Base-by-base conservation (phyloP, 2,329 filamentous ascomycete species). In the Hypoxylon sp. region DNA sequence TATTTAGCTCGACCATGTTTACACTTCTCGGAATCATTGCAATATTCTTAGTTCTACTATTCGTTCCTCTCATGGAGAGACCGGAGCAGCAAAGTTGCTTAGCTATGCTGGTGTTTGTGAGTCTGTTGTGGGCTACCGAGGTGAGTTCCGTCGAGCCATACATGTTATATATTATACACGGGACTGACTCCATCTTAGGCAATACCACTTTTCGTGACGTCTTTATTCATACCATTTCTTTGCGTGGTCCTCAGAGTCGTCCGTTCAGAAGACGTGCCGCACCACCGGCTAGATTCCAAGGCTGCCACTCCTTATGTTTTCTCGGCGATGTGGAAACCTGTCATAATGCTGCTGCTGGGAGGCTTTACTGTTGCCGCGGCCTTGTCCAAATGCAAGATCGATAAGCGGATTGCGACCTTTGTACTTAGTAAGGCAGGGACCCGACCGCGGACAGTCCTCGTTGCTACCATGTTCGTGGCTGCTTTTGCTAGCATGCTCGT, bases 401-500 rank as follows among this genome's bases (percentile, higher is more conserved):
- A 97, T 66, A 97, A 98, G 81, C 91, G 96, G 76, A 94, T 99
- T 81, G 96, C 96, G 1, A 97, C 95, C 1, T 93, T 98, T 74
- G 92, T 99, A 27, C 85, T 99, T 32, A 97, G 94, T 83, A 98
- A 97, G 82, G 96, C 96, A 7, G 96, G 96, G 5, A 97, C 96
- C 2, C 91, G 90, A 73, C 96, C 96, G 8, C 86, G 90, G 59
- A 95, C 92, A 2, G 96, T 99, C 2, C 85, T 99, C 3, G 81
- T 99, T n/a, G 96, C 95, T 57, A 97, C 95, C 81, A 99, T 99
- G 96, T 94, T 97, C 73, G 96, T 99, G 43, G 94, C 95, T 59
- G 96, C 96, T 75, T 96, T 99, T 78, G 91, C 96, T 7, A 97
- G 94, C 73, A 99, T 99, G 96, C 93, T 97, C 85, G 98, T 99